Conservation (phyloP, 2,329 filamentous ascomycete genomes). For the Anisogramma anomala region DNA sequence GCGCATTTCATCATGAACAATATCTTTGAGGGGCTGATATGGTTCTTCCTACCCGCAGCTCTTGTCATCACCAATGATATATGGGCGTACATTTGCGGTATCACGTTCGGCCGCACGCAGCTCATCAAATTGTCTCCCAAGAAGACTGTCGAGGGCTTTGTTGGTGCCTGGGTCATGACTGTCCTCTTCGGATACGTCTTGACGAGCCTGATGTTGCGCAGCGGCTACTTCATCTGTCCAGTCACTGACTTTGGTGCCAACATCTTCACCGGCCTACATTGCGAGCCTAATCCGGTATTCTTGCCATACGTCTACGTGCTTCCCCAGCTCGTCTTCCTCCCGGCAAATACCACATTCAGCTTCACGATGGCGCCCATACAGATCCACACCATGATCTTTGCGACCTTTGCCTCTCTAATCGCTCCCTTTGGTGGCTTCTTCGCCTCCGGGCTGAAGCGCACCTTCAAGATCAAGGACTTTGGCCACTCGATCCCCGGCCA, state of each 20-base stretch:
- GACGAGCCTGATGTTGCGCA: conserved; percentile 74
- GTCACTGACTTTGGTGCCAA: conserved; percentile 94
- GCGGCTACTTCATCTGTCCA: conserved; percentile 96
- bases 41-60: conserved; percentile 93
- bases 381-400: conserved; percentile 80
- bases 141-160: conserved; percentile 97
- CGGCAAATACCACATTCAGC: conserved; percentile 46
- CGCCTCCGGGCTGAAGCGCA: conserved; percentile 91
- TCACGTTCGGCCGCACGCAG: conserved; percentile 90
- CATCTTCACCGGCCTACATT: conserved; percentile 80
- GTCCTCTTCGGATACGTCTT: conserved; percentile 72
- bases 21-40: conserved; percentile 98
- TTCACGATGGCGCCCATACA: conserved; percentile 80
- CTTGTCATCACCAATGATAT: conserved; percentile 98
- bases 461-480: conserved; percentile 99
- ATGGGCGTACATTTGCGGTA: conserved; percentile 94
- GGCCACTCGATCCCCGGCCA: conserved; percentile 96
- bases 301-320: conserved; percentile 62
- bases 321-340: conserved; percentile 59
- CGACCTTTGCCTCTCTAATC: conserved; percentile 90
- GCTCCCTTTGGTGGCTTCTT: conserved; percentile 98
- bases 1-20: conserved; percentile 99
- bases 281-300: conserved; percentile 86
- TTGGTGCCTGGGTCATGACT: conserved; percentile 94
- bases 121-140: conserved; percentile 97